A percentile compares a stretch with the other conserved stretches of the same genome.
These are phyloP conservation scores for Edaphochlamys debaryana DNA, from an alignment of 139 green algal genomes.

Conservation along the genomic window DNA sequence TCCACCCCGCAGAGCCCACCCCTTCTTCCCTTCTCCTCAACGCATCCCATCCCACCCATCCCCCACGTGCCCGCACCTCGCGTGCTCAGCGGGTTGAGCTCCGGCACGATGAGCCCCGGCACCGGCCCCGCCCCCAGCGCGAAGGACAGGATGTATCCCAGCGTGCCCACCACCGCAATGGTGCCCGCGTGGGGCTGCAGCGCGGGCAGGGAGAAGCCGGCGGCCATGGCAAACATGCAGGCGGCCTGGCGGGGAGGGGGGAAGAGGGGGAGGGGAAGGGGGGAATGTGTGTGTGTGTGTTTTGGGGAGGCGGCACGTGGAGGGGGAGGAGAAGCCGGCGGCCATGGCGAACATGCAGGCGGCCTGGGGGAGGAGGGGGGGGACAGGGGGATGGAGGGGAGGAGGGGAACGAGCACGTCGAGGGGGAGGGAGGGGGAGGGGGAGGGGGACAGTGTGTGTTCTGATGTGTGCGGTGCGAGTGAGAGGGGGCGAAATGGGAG, in stretches of 20 bases:
- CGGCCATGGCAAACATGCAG: constrained; percentile 82
- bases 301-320: not conserved
- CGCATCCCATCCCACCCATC: not conserved
- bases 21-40: too few relatives aligned
- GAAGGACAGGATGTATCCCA: constrained; percentile 93
- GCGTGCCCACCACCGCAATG: constrained; percentile 83
- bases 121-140: constrained; percentile 92
- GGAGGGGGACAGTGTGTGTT: too few relatives aligned
- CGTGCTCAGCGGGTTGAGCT: constrained; percentile 86
- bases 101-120: constrained; percentile 89
- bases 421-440: too few relatives aligned
- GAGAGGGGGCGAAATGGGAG: too few relatives aligned
- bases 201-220: constrained; percentile 74
- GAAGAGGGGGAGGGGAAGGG: not conserved
- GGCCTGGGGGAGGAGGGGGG: constrained; percentile 25
- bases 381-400: not conserved
- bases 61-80: constrained; percentile 73
- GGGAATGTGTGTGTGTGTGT: not conserved
- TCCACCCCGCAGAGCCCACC: too few relatives aligned
- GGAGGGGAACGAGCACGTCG: not conserved
- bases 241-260: constrained; percentile 33
- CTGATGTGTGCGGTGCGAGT: too few relatives aligned
- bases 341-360: constrained; percentile 82
- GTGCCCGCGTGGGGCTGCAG: constrained; percentile 59
- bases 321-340: constrained; percentile 16